A percentile compares a stretch with the other conserved stretches of the same genome.
phyloP scores from a whole-genome alignment of 768 basidiomycete genomes.

The Phaffia tasmanica region DNA sequence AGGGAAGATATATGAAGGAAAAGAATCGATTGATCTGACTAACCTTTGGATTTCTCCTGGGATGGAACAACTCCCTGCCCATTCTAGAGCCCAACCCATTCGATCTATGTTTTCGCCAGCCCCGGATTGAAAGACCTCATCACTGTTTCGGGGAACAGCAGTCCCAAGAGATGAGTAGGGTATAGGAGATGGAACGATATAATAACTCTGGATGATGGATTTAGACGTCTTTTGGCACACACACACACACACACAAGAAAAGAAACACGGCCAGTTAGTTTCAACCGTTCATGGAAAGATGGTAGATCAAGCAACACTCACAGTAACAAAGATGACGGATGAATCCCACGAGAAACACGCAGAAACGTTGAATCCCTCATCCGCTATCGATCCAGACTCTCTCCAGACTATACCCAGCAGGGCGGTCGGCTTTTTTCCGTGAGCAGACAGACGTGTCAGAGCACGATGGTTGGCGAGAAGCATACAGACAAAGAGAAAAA shows the following conservation, averaged over 20 bases:
- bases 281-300: conserved; percentile 1
- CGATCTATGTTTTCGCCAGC: conserved; percentile 17
- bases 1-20: conserved; percentile 28
- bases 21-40: conserved; percentile 27
- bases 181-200: conserved; percentile 49
- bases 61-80: conserved; percentile 49
- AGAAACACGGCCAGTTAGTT: not conserved
- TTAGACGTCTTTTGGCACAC: conserved; percentile 65
- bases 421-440: conserved; percentile 35
- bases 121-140: conserved; percentile 13
- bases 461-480: not conserved
- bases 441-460: not conserved
- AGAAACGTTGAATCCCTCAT: conserved; percentile 69
- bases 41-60: conserved; percentile 35
- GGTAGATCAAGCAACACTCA: conserved; percentile 36
- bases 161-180: conserved; percentile 44
- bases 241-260: conserved; percentile 7
- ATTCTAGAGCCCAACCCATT: conserved; percentile 16
- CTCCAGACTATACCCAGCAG: conserved; percentile 56
- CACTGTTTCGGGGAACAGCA: not conserved
- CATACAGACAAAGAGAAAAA: not conserved
- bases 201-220: conserved; percentile 65
- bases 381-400: conserved; percentile 60
- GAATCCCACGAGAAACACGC: conserved; percentile 78
- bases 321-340: conserved; percentile 65